Evolutionary conservation across 768 basidiomycete species (phyloP).

Genomic region (Pleurotus cornucopiae): DNA sequence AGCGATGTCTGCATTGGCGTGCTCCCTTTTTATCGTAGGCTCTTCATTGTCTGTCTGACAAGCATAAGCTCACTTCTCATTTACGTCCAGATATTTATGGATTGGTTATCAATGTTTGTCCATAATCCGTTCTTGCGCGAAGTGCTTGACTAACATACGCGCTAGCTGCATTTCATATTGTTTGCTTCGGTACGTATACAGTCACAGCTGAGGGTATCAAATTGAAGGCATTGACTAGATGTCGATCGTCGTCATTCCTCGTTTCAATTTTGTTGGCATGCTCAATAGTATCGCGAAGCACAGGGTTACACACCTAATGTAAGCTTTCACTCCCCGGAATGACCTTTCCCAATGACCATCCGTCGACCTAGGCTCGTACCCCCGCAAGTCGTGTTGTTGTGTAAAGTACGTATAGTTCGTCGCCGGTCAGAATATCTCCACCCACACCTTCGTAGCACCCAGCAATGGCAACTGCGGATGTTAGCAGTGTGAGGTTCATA

Average conservation of each 20-base stretch:
- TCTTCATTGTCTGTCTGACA: neutral
- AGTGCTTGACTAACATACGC: neutral
- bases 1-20: slow-evolving; percentile 61
- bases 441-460: slow-evolving; percentile 36
- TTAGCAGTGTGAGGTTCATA: slow-evolving; percentile 40
- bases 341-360: neutral
- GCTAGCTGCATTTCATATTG: slow-evolving; percentile 52
- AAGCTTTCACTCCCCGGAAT: slow-evolving; percentile 10
- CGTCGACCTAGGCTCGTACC: slow-evolving; percentile 44
- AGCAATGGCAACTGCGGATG: slow-evolving; percentile 43
- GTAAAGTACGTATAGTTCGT: slow-evolving; percentile 35
- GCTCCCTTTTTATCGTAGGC: slow-evolving; percentile 59
- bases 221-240: slow-evolving; percentile 25
- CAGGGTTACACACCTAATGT: slow-evolving; percentile 53
- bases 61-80: no score
- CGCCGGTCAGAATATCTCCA: neutral
- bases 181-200: slow-evolving; percentile 46
- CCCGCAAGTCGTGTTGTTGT: slow-evolving; percentile 51
- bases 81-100: slow-evolving; percentile 57
- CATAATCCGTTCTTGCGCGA: no score
- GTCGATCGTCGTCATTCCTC: slow-evolving; percentile 55
- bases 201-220: neutral
- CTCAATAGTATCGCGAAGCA: slow-evolving; percentile 57
- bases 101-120: slow-evolving; percentile 47
- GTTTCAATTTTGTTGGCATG: slow-evolving; percentile 60